phyloP scores from a whole-genome alignment of 2,329 filamentous ascomycete genomes.

The Xylariaceae sp. region DNA sequence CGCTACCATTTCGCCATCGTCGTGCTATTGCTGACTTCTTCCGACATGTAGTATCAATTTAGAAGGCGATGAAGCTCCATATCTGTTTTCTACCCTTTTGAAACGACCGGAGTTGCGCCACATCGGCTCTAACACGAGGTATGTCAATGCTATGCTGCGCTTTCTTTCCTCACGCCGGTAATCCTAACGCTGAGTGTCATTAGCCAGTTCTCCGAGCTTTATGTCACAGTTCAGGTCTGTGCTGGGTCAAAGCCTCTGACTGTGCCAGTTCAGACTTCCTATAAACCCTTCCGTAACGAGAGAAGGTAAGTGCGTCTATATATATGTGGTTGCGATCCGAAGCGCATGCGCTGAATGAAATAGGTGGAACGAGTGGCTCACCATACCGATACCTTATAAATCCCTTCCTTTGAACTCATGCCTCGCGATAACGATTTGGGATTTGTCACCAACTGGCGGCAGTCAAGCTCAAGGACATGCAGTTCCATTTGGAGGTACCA shows the following conservation, averaged over 20 bases:
- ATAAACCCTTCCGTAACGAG: slow-evolving; percentile 80
- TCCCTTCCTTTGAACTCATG: slow-evolving; percentile 76
- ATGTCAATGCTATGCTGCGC: slow-evolving; percentile 14
- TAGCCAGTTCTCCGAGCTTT: slow-evolving; percentile 81
- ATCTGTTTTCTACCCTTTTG: slow-evolving; percentile 73
- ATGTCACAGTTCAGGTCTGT: slow-evolving; percentile 90
- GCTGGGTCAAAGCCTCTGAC: slow-evolving; percentile 93
- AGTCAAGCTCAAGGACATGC: slow-evolving; percentile 68
- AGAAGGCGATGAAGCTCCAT: slow-evolving; percentile 71
- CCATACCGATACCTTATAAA: slow-evolving; percentile 78
- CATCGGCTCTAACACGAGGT: slow-evolving; percentile 80
- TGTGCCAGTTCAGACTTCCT: slow-evolving; percentile 85
- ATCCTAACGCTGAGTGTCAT: slow-evolving; percentile 27
- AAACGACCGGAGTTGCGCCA: slow-evolving; percentile 77
- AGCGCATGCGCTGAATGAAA: slow-evolving; percentile 15
- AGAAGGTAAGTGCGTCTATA: slow-evolving; percentile 43
- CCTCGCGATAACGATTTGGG: slow-evolving; percentile 92
- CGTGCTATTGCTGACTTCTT: slow-evolving; percentile 3
- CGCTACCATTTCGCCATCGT: background rate
- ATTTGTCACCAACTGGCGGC: slow-evolving; percentile 75
- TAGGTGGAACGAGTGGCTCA: slow-evolving; percentile 95
- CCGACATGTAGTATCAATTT: slow-evolving; percentile 42
- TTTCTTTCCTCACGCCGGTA: background rate
- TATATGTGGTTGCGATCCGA: background rate
- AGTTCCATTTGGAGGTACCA: slow-evolving; percentile 91